phyloP scores from a whole-genome alignment of 106 monocot species.

The Alisma plantagoaquatica region DNA sequence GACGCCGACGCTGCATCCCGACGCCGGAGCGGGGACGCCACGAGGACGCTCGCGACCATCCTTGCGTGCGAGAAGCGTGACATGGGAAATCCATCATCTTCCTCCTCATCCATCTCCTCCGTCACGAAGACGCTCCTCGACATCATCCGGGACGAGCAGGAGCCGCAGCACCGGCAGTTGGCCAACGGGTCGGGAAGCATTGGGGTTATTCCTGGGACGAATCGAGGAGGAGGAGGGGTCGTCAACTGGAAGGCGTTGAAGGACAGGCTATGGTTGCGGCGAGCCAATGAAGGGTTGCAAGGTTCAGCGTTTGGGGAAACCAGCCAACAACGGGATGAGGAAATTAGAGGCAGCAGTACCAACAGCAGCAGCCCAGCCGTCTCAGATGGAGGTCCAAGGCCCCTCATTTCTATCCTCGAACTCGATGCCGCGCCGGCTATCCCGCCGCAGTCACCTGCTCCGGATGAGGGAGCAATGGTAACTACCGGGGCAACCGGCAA shows the following conservation, averaged over 20 bases:
- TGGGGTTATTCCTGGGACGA: not conserved
- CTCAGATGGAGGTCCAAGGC: not conserved
- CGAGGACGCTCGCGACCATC: not conserved
- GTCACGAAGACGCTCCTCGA: conserved; percentile 6
- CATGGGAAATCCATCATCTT: not conserved
- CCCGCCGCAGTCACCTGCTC: not conserved
- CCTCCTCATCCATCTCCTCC: not conserved
- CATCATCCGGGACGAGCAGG: conserved; percentile 13
- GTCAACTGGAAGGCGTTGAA: conserved; percentile 8
- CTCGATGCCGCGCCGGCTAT: not conserved
- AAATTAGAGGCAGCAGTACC: too few relatives aligned
- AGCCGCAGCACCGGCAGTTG: too few relatives aligned
- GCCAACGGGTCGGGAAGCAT: not conserved
- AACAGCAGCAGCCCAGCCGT: too few relatives aligned
- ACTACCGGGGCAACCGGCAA: not conserved
- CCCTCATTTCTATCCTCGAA: not conserved
- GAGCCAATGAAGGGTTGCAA: conserved; percentile 1
- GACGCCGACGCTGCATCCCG: not conserved
- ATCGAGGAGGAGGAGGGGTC: not conserved
- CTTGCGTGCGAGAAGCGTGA: conserved; percentile 4
- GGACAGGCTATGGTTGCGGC: conserved; percentile 3
- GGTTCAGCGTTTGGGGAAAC: too few relatives aligned
- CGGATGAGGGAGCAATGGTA: not conserved
- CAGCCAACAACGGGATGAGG: too few relatives aligned
- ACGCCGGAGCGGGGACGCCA: not conserved